phyloP scores from a whole-genome alignment of 2,329 filamentous ascomycete genomes.

The Diaporthe ilicicola region DNA sequence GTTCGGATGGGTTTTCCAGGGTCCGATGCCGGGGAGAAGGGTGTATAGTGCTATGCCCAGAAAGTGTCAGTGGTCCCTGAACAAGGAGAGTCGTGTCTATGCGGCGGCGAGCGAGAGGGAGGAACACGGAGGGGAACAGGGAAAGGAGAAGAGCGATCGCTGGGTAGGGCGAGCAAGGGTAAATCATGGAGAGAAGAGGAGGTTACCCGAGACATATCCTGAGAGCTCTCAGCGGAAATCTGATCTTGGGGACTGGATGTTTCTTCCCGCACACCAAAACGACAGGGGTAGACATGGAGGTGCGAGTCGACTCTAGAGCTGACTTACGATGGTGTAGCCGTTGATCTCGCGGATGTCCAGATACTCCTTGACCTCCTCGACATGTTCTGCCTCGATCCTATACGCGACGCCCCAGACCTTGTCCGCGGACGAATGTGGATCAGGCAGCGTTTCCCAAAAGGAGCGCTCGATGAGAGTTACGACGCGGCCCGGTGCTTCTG shows the following conservation, averaged over 20 bases:
- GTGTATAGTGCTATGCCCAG: conserved; percentile 72
- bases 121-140: background rate
- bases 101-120: background rate
- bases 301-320: background rate
- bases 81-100: background rate
- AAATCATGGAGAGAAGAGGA: background rate
- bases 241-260: background rate
- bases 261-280: background rate
- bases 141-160: background rate
- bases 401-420: conserved; percentile 93
- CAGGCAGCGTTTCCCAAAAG: conserved; percentile 83
- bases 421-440: conserved; percentile 68
- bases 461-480: conserved; percentile 88
- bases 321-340: conserved; percentile 78
- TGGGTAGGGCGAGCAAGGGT: background rate
- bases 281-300: too few relatives aligned
- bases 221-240: background rate
- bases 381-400: conserved; percentile 76
- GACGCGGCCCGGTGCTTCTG: conserved; percentile 85
- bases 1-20: conserved; percentile 27
- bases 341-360: conserved; percentile 98
- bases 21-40: conserved; percentile 71
- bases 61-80: background rate
- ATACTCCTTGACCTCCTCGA: conserved; percentile 83
- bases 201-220: conserved; percentile 23